Conservation (phyloP, 2,329 filamentous ascomycete species). For the Aurifilum marmelostoma region DNA sequence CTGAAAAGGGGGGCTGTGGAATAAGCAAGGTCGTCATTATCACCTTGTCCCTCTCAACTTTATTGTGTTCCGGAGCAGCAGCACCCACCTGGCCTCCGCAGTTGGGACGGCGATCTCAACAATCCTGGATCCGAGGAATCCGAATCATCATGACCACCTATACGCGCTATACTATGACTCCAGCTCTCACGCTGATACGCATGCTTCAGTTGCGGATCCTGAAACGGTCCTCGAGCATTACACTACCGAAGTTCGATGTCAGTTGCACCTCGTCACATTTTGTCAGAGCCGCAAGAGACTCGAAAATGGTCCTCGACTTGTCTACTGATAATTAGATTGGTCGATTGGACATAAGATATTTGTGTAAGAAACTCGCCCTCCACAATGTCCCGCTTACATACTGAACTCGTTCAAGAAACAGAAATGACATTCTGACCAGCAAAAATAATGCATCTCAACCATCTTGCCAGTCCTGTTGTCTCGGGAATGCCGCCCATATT, state of each 20-base stretch:
- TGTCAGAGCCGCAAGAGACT: background rate
- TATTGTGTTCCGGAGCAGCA: background rate
- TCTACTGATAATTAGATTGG: background rate
- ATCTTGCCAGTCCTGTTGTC: no score
- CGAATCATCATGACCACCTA: background rate
- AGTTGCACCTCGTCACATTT: background rate
- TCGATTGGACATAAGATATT: background rate
- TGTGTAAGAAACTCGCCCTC: background rate
- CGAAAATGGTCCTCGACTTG: background rate
- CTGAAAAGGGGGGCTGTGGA: conserved; percentile 4
- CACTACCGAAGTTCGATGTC: background rate
- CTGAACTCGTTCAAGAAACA: background rate
- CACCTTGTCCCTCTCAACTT: background rate
- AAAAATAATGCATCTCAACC: background rate
- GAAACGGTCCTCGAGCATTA: background rate
- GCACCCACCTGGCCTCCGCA: background rate
- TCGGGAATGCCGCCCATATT: no score
- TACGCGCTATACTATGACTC: no score
- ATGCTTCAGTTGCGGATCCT: background rate
- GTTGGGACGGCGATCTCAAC: background rate
- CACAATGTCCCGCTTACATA: background rate
- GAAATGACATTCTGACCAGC: background rate
- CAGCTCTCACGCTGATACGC: background rate
- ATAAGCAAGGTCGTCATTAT: background rate
- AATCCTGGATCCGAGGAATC: background rate